Percentiles rank a stretch among this genome's conserved stretches.
These are phyloP conservation scores for Rhynchosporium agropyri DNA, from an alignment of 2,329 filamentous ascomycete species.

Conservation along the genomic window DNA sequence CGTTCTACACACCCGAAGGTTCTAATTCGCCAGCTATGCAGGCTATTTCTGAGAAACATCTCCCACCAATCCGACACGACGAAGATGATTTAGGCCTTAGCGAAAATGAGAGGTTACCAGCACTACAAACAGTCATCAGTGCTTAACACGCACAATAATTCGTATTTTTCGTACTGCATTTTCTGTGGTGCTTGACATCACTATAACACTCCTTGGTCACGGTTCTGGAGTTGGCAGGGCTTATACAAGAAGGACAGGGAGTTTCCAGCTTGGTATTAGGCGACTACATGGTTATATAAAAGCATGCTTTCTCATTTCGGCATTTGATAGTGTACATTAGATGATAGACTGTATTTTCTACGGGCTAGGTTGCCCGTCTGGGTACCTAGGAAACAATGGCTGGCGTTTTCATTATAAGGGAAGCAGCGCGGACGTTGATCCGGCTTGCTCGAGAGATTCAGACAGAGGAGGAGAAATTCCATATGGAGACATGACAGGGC, in stretches of 20 bases:
- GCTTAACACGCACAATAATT: not conserved
- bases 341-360: conserved; percentile 17
- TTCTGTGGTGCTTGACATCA: not conserved
- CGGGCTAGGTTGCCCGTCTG: conserved; percentile 1
- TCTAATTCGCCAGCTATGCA: conserved; percentile 25
- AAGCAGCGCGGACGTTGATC: not conserved
- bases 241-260: not conserved
- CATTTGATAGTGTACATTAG: conserved; percentile 21
- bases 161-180: conserved; percentile 1
- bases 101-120: conserved; percentile 15
- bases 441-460: not conserved
- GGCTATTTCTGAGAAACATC: conserved; percentile 17
- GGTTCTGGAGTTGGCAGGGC: conserved; percentile 12
- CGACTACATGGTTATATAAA: not conserved
- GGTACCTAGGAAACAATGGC: not conserved
- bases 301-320: conserved; percentile 4
- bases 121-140: conserved; percentile 15
- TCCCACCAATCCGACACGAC: not conserved
- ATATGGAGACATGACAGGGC: not conserved
- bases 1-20: conserved; percentile 41
- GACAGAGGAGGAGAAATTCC: not conserved
- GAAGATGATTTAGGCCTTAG: not conserved
- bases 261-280: not conserved
- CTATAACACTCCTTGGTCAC: conserved; percentile 12
- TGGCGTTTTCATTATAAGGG: conserved; percentile 1